Conservation (phyloP, 129 eudicot species). For the Flaveria ramosissima region DNA sequence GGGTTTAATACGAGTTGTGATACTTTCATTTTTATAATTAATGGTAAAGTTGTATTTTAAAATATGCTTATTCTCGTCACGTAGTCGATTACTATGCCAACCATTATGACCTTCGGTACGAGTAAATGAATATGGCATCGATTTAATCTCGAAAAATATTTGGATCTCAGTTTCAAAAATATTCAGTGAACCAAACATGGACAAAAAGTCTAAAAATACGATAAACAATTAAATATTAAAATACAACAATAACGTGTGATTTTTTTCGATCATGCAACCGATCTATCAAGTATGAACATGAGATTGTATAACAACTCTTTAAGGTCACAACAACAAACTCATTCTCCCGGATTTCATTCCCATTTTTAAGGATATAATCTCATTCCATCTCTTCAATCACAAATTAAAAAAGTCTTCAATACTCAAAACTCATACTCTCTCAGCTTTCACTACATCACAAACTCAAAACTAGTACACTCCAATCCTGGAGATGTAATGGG, state of each 20-base stretch:
- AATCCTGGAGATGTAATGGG: not conserved
- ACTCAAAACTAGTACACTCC: conserved; percentile 7
- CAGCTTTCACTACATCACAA: conserved; percentile 14
- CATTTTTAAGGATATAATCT: not conserved
- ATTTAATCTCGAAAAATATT: too few relatives aligned
- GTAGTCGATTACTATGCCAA: too few relatives aligned
- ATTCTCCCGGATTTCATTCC: conserved; percentile 14
- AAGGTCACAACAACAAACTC: conserved; percentile 10
- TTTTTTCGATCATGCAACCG: not conserved
- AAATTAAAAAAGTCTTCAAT: not conserved
- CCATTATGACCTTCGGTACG: too few relatives aligned
- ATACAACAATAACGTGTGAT: not conserved
- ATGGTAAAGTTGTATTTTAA: too few relatives aligned
- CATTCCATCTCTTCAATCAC: conserved; percentile 9
- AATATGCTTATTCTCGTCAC: too few relatives aligned
- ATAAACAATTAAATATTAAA: not conserved
- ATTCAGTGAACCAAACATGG: too few relatives aligned
- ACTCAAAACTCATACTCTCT: conserved; percentile 16
- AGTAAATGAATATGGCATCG: too few relatives aligned
- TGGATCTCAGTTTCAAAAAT: too few relatives aligned
- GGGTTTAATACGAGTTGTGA: too few relatives aligned
- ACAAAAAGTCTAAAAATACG: too few relatives aligned
- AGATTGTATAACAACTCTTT: not conserved
- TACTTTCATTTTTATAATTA: too few relatives aligned
- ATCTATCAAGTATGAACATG: not conserved